Percentiles rank a stretch among this genome's conserved stretches.
Evolutionary conservation across 2,329 filamentous ascomycete species (phyloP).

Genomic region (Ilyonectria sp.): DNA sequence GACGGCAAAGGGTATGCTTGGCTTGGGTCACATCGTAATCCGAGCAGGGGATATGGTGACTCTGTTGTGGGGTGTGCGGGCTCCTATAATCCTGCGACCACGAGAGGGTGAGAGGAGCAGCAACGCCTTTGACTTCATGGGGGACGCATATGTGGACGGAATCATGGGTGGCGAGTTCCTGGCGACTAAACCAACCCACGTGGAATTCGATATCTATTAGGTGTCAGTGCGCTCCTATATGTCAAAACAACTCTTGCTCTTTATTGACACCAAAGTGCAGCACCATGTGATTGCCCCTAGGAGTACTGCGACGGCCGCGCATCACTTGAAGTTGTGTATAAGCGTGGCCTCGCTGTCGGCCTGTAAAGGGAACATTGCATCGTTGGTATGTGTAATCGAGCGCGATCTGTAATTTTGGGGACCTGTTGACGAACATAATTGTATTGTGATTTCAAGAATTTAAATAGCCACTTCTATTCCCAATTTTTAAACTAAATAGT

Average conservation of each 20-base stretch:
- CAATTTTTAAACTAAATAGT: no score
- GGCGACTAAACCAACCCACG: constrained; percentile 17
- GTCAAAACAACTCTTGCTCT: neutral
- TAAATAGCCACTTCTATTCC: no score
- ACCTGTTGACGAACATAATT: no score
- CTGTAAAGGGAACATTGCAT: no score
- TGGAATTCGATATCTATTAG: constrained; percentile 16
- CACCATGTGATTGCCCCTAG: no score
- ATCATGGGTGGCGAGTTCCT: constrained; percentile 43
- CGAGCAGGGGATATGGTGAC: constrained; percentile 32
- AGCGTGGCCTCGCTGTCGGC: no score
- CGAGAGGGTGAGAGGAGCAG: neutral
- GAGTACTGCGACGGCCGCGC: no score
- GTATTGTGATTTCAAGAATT: no score
- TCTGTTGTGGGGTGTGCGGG: constrained; percentile 29
- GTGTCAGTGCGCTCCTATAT: neutral
- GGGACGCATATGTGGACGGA: constrained; percentile 40
- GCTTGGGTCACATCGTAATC: constrained; percentile 27
- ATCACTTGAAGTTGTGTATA: no score
- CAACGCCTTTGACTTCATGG: constrained; percentile 28
- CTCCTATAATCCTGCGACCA: constrained; percentile 32
- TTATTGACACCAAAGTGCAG: neutral
- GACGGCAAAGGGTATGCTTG: constrained; percentile 35
- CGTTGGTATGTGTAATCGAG: no score
- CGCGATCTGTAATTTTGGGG: no score